These are phyloP conservation scores for Hypoxylon lenormandii DNA, from an alignment of 495 filamentous ascomycete genomes.

Conservation along the genomic window DNA sequence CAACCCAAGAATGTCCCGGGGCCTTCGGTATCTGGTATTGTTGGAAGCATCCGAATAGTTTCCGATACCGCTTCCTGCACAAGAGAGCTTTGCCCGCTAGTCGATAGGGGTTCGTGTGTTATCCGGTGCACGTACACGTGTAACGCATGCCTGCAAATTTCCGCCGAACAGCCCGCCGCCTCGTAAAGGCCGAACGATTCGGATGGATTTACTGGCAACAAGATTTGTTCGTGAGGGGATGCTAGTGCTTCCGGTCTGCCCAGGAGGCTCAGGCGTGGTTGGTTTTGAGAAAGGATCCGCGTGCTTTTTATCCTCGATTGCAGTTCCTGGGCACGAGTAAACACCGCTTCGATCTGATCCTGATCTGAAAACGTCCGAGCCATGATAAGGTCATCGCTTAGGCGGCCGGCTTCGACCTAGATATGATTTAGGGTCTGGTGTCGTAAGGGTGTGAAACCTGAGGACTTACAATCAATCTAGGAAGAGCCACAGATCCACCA, in stretches of 20 bases:
- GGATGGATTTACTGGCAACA: not conserved
- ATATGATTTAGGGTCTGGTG: too few species aligned
- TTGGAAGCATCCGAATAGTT: not conserved
- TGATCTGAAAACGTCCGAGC: too few species aligned
- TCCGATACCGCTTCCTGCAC: too few species aligned
- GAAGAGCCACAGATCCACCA: not conserved
- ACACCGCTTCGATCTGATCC: too few species aligned
- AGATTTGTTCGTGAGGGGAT: not conserved
- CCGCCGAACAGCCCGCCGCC: not conserved
- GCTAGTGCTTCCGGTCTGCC: not conserved
- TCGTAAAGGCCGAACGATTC: not conserved
- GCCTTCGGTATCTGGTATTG: not conserved
- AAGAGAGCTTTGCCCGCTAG: not conserved
- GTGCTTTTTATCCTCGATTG: too few species aligned
- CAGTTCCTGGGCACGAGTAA: too few species aligned
- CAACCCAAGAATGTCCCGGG: not conserved
- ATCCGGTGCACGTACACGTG: not conserved
- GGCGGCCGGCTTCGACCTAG: too few species aligned
- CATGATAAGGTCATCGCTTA: too few species aligned
- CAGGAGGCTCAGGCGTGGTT: too few species aligned
- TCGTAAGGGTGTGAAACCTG: too few species aligned
- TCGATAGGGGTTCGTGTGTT: not conserved
- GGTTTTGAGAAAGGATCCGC: too few species aligned
- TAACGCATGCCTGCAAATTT: not conserved
- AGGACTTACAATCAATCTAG: too few species aligned